Evolutionary conservation across 345 rosid genomes (phyloP).

Genomic region (Salix viminalis): DNA sequence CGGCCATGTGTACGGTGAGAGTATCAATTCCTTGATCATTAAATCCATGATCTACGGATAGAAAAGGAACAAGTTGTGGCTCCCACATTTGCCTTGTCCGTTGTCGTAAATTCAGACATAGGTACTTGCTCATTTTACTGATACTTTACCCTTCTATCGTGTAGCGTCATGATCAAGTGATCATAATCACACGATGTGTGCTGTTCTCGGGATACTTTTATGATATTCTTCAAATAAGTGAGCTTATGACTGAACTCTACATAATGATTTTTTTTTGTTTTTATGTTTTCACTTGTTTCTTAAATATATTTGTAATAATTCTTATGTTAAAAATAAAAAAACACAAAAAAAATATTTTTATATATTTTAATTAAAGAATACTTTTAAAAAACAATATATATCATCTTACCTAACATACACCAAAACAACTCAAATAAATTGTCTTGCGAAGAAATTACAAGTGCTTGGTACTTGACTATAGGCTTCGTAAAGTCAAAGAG

Average conservation of each 20-base stretch:
- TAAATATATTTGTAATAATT: too few species aligned
- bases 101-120: not conserved
- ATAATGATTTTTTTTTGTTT: too few species aligned
- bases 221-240: not conserved
- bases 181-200: slow-evolving; percentile 10
- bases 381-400: too few species aligned
- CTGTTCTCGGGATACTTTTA: not conserved
- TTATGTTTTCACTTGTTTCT: too few species aligned
- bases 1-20: slow-evolving; percentile 32
- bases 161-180: slow-evolving; percentile 23
- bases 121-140: not conserved
- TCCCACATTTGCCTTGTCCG: not conserved
- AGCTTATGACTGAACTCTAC: too few species aligned
- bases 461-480: not conserved
- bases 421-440: too few species aligned
- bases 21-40: not conserved
- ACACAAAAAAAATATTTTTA: too few species aligned
- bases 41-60: slow-evolving; percentile 21
- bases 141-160: not conserved
- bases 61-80: not conserved
- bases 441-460: not conserved
- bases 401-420: too few species aligned
- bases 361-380: too few species aligned
- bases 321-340: too few species aligned
- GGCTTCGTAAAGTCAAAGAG: not conserved